A percentile compares a stretch with the other conserved stretches of the same genome.
Conservation (phyloP, 2,329 filamentous ascomycete species). For the Monosporascus sp. region DNA sequence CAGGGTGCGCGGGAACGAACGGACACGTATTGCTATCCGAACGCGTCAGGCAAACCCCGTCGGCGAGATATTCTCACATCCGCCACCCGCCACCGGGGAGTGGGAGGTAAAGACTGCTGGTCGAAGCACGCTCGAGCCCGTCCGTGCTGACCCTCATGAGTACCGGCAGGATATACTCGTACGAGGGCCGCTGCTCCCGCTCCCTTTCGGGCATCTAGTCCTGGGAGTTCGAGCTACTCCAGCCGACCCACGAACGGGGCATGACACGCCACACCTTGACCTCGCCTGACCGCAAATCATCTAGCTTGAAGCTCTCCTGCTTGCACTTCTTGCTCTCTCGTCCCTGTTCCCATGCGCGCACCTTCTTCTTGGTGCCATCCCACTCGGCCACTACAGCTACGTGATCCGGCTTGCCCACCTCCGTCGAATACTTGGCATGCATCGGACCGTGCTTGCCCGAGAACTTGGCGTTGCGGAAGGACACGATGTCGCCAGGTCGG, state of each 20-base stretch:
- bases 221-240: constrained; percentile 60
- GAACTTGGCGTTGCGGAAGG: constrained; percentile 87
- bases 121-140: constrained; percentile 2
- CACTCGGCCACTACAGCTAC: constrained; percentile 90
- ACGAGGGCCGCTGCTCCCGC: constrained; percentile 9
- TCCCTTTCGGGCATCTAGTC: constrained; percentile 38
- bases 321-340: constrained; percentile 91
- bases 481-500: constrained; percentile 85
- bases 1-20: no score
- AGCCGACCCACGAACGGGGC: constrained; percentile 86
- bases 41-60: no score
- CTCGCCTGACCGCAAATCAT: constrained; percentile 87
- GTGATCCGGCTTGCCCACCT: constrained; percentile 85
- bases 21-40: no score
- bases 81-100: no score
- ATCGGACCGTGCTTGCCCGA: constrained; percentile 93
- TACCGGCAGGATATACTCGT: constrained; percentile 22
- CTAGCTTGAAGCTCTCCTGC: constrained; percentile 88
- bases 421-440: constrained; percentile 86
- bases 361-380: constrained; percentile 98
- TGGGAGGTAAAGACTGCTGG: no score
- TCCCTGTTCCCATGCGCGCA: constrained; percentile 91
- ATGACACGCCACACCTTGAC: constrained; percentile 97
- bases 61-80: no score
- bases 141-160: constrained; percentile 20